These are phyloP conservation scores for Harringtonia aguacate DNA, from an alignment of 2,329 filamentous ascomycete species.

Conservation along the genomic window DNA sequence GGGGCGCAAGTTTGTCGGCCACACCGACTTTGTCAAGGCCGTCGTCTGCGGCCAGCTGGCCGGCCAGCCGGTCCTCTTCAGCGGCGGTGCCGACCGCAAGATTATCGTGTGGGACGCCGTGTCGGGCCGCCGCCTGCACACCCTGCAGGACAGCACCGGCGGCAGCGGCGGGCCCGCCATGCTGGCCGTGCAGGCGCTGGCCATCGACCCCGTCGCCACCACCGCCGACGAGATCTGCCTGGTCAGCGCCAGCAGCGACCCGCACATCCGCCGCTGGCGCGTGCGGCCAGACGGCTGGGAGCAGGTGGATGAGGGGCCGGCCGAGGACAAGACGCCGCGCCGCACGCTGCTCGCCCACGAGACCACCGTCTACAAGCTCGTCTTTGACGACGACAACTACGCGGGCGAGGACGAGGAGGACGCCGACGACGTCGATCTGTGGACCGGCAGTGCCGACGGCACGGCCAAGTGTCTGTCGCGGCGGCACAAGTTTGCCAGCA, in stretches of 20 bases:
- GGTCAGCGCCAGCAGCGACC: conserved; percentile 72
- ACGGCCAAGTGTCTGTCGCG: conserved; percentile 71
- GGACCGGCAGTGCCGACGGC: conserved; percentile 90
- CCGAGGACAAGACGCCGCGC: conserved; percentile 15
- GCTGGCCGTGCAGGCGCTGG: conserved; percentile 72
- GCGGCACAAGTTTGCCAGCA: conserved; percentile 42
- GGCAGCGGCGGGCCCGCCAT: conserved; percentile 37
- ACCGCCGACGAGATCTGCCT: conserved; percentile 42
- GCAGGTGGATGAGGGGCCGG: conserved; percentile 31
- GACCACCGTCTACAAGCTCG: conserved; percentile 76
- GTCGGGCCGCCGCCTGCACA: conserved; percentile 59
- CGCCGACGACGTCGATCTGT: conserved; percentile 60
- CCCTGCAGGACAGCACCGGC: conserved; percentile 51
- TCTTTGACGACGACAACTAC: conserved; percentile 35
- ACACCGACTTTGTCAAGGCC: conserved; percentile 86
- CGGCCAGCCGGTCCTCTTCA: conserved; percentile 55
- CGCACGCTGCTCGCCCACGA: conserved; percentile 59
- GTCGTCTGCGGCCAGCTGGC: conserved; percentile 52
- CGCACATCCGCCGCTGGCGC: conserved; percentile 68
- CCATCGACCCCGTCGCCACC: conserved; percentile 57
- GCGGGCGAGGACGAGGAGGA: conserved; percentile 31
- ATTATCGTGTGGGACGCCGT: conserved; percentile 74
- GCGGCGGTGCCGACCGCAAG: conserved; percentile 67
- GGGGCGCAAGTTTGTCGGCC: conserved; percentile 57
- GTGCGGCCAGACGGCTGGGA: conserved; percentile 41